Evolutionary conservation across 2,329 filamentous ascomycete species (phyloP).

Genomic region (Pyricularia sp.): DNA sequence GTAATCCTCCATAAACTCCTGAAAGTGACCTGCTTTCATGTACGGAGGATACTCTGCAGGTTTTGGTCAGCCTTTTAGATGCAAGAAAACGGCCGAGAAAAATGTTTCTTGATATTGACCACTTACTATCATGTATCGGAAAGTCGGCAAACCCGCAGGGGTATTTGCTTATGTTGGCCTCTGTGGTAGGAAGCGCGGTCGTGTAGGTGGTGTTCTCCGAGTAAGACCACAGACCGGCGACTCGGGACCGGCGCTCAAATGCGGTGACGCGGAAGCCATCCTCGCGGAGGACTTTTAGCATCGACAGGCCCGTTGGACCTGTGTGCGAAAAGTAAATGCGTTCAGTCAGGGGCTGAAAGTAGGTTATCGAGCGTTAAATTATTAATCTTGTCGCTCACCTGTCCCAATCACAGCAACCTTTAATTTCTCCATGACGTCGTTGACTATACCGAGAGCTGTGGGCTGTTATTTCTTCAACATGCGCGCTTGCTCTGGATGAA

Average conservation of each 20-base stretch:
- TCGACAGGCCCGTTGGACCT: slow-evolving; percentile 21
- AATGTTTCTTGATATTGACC: neutral
- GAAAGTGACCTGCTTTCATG: slow-evolving; percentile 17
- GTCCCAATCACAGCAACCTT: neutral
- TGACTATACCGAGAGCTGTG: neutral
- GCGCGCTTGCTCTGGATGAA: neutral
- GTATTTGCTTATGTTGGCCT: slow-evolving; percentile 27
- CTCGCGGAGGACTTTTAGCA: slow-evolving; percentile 29
- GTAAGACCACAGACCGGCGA: slow-evolving; percentile 34
- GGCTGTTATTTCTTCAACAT: neutral
- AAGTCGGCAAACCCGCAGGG: slow-evolving; percentile 30
- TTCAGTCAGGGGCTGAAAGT: slow-evolving; percentile 6
- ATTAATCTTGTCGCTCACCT: neutral
- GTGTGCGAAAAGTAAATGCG: neutral
- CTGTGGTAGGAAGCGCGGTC: slow-evolving; percentile 22
- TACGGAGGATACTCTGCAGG: slow-evolving; percentile 17
- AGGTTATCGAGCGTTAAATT: slow-evolving; percentile 11
- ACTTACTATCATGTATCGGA: slow-evolving; percentile 28
- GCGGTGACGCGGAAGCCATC: slow-evolving; percentile 31
- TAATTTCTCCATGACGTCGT: neutral
- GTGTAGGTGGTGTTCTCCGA: slow-evolving; percentile 24
- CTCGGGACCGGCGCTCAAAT: slow-evolving; percentile 26
- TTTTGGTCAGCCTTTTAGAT: neutral
- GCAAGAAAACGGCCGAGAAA: neutral
- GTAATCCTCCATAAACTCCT: slow-evolving; percentile 30